Conservation (phyloP, 1,139 yeast species). For the Torulaspora globosa region DNA sequence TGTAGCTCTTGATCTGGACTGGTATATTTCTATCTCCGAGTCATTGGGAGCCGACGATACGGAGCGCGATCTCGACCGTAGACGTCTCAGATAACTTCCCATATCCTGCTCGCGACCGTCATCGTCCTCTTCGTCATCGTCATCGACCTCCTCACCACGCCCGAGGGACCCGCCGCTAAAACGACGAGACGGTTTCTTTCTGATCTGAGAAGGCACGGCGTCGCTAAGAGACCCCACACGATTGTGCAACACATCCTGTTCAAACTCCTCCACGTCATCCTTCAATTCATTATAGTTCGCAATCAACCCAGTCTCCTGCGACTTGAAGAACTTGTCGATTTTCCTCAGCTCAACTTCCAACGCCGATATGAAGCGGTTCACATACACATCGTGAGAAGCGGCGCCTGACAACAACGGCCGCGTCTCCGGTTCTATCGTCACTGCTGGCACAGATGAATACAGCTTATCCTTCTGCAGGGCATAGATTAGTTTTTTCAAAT, state of each 20-base stretch:
- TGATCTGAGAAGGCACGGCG: constrained; percentile 14
- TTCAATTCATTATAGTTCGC: constrained; percentile 48
- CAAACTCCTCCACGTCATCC: constrained; percentile 41
- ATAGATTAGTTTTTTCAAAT: constrained; percentile 62
- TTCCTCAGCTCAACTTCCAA: constrained; percentile 55
- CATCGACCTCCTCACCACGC: constrained; percentile 14
- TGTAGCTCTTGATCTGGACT: constrained; percentile 21
- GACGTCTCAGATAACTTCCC: not conserved
- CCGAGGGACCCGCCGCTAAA: constrained; percentile 15
- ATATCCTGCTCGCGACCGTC: constrained; percentile 7
- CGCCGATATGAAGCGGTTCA: constrained; percentile 44
- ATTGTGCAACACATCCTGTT: constrained; percentile 22
- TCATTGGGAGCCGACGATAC: constrained; percentile 18
- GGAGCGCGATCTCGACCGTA: constrained; percentile 6
- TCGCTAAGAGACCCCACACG: constrained; percentile 13
- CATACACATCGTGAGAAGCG: constrained; percentile 20
- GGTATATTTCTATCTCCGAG: constrained; percentile 13
- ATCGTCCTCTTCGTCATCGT: constrained; percentile 20
- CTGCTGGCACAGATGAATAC: constrained; percentile 14
- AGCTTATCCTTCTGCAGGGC: constrained; percentile 59
- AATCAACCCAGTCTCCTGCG: constrained; percentile 52
- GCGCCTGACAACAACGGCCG: constrained; percentile 9
- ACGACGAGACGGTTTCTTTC: constrained; percentile 13
- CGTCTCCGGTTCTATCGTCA: constrained; percentile 16
- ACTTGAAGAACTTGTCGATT: constrained; percentile 55